Evolutionary conservation across 129 eudicot species (phyloP), one percentile per base, ranked within the genome.

Genomic region (Centrapalus pauciflorus): DNA sequence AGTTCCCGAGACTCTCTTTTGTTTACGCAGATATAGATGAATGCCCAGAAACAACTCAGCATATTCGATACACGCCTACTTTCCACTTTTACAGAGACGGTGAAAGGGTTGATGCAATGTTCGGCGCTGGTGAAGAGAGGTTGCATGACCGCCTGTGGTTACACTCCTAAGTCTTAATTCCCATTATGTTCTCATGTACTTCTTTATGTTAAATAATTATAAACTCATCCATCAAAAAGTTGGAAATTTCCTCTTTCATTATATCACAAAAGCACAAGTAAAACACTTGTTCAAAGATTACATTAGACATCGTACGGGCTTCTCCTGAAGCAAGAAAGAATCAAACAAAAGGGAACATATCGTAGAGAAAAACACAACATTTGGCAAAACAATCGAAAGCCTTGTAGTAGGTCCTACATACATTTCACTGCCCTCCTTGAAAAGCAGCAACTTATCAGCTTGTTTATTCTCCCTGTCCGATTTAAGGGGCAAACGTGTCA

Each of bases 41-140:
- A 70, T 93, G 98, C 68, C 98, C 95, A 1, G 95, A 85, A 43
- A 80, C 96, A 62, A 93, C 95, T 5, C 95, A 85, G 61, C 89
- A 85, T 55, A 88, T 88, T 52, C 83, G 95, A 12, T 93, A 88
- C 82, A 93, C 98, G 4, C 98, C 96, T 4, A 85, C 98, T 7
- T 88, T 85, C 51, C 98, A 88, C 64, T 88, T 92, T 82, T 92
- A 92, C 46, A 78, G 98, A 70, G 95, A 93, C 26, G 95, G 96
- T 59, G 98, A 92, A 66, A 76, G 91, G 67, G 98, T 88, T 1
- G 98, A 93, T 27, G 88, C 81, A 64, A 93, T 93, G 98, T 83
- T 84, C 74, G 98, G 98, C 10, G 89, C 89, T 26, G 98, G 96
- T 33, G 95, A 88, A 77, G 98, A 93, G 50, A 77, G 98, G 45